Conservation (phyloP, 371 early-diverging fungal species). For the Syncephalis fuscata region DNA sequence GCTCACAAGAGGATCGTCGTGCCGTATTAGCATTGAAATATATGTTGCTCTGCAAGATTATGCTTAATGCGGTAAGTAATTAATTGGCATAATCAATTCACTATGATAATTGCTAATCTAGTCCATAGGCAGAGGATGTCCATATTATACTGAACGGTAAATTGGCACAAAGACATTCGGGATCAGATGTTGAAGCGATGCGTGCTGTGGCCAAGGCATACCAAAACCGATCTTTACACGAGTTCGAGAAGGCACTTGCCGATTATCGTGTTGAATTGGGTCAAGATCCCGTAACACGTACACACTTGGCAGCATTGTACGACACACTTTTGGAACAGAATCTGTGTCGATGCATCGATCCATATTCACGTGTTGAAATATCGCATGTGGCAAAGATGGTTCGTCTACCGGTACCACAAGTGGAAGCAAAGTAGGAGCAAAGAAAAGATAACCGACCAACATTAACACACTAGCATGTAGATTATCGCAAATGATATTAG, state of each 20-base stretch:
- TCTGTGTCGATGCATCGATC: conserved; percentile 94
- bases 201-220: conserved; percentile 85
- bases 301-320: conserved; percentile 80
- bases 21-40: conserved; percentile 86
- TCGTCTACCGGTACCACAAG: conserved; percentile 74
- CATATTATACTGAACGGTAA: conserved; percentile 68
- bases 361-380: conserved; percentile 94
- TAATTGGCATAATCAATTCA: background rate
- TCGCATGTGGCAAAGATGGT: conserved; percentile 86
- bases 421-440: conserved; percentile 62
- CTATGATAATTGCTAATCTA: background rate
- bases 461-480: conserved; percentile 9
- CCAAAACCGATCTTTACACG: conserved; percentile 81
- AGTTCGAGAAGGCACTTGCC: conserved; percentile 81
- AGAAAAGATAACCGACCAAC: no score
- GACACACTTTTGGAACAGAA: conserved; percentile 96
- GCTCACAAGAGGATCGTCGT: conserved; percentile 69
- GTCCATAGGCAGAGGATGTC: conserved; percentile 65
- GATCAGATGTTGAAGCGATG: conserved; percentile 80
- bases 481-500: conserved; percentile 97
- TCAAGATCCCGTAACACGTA: conserved; percentile 82
- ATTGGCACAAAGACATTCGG: conserved; percentile 56
- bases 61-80: conserved; percentile 68
- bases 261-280: conserved; percentile 46
- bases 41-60: conserved; percentile 95